Evolutionary conservation across 2,329 filamentous ascomycete species (phyloP).

Genomic region (Pyrenochaeta sp.): DNA sequence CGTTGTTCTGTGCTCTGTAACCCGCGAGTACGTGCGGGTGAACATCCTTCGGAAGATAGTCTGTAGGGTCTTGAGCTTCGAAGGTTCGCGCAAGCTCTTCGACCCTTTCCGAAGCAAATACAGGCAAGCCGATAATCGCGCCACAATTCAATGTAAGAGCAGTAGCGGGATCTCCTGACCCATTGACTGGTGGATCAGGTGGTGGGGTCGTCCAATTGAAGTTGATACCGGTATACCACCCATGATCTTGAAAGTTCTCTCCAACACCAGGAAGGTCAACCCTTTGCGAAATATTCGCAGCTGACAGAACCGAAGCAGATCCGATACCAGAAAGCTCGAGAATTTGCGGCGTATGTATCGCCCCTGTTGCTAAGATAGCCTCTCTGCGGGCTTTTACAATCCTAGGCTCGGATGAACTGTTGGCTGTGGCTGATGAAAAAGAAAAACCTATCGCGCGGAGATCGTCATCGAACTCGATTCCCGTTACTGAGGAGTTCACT

Average conservation of each 20-base stretch:
- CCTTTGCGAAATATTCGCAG: background rate
- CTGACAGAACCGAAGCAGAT: background rate
- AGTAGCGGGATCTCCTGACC: background rate
- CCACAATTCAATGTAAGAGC: background rate
- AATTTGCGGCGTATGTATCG: background rate
- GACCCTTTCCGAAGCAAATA: background rate
- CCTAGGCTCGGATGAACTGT: background rate
- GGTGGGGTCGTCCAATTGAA: background rate
- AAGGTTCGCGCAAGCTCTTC: background rate
- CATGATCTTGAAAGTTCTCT: background rate
- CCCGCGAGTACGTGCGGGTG: constrained; percentile 17
- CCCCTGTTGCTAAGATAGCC: background rate
- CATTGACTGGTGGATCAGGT: background rate
- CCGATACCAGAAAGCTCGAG: background rate
- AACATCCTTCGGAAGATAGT: constrained; percentile 30
- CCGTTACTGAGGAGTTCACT: background rate
- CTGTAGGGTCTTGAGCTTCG: constrained; percentile 11
- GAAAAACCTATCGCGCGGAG: background rate
- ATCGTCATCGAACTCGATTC: background rate
- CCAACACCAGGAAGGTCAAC: background rate
- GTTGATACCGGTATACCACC: background rate
- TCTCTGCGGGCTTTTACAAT: background rate
- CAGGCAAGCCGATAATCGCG: background rate
- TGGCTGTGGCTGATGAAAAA: background rate
- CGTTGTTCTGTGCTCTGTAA: constrained; percentile 3